Evolutionary conservation across 192 early-diverging fungal species (phyloP), one percentile per base, ranked within the genome.

Genomic region (Spizellomyces punctatus): DNA sequence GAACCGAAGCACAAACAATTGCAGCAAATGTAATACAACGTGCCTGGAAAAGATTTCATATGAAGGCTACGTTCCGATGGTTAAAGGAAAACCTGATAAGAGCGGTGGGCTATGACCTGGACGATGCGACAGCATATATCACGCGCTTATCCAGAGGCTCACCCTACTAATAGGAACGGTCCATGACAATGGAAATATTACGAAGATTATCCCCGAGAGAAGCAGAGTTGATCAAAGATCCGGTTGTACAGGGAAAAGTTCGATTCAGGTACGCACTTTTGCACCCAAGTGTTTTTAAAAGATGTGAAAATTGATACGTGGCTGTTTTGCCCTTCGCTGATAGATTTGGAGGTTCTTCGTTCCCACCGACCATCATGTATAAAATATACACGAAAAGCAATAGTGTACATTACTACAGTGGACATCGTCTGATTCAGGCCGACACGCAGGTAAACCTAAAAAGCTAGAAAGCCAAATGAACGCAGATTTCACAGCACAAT

Each of bases 341-440:
- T 14, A 83, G 82, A 58, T 73, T 86, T 44, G 82, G 78, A 14
- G 84, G 84, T 4, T 16, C 43, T 6, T 6, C 55, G 14, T 86
- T 82, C 57, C 84, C 84, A 27, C 84, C 84, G 21, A 69, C 63
- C 3, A 86, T 86, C 36, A 48, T 73, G 48, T 86, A 72, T 74
- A 86, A 86, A 55, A 81, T 86, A 21, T 86, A 57, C 58, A 82
- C 84, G 10, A 84, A 77, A 49, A 74, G 80, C 44, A 63, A 9
- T 16, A 86, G 78, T 58, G 82, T 84, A 6, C 84, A 86, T 46
- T 86, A 86, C 62, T 84, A 84, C 72, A 82, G 61, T 42, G 84
- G 82, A 14, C 52, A 75, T 44, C 59, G 76, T 0, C 10, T 83
- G 1, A 86, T 86, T 67, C 65, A 62, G 14, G 50, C 82, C 4